Percentiles rank a stretch among this genome's conserved stretches.
phyloP scores from a whole-genome alignment of 1,284 basidiomycete species.

The Microbotryum silenes-acaulis region DNA sequence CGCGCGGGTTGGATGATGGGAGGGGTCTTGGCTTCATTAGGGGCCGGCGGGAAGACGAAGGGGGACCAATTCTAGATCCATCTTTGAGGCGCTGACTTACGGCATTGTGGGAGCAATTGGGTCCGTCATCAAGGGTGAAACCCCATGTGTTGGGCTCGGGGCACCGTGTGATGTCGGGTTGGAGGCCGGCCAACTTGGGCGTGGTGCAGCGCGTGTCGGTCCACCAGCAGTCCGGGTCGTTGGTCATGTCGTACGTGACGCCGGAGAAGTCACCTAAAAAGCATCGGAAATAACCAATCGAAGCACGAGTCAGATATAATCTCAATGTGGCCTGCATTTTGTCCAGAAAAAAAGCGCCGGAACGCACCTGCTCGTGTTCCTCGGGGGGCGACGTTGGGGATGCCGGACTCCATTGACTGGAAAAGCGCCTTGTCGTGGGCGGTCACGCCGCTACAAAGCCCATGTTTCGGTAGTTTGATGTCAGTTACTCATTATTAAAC shows the following conservation, averaged over 20 bases:
- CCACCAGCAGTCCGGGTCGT: constrained; percentile 37
- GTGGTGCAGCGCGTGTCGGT: constrained; percentile 38
- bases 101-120: constrained; percentile 41
- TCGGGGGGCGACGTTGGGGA: constrained; percentile 24
- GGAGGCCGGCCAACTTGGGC: constrained; percentile 31
- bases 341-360: too few species aligned
- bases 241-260: constrained; percentile 4
- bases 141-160: constrained; percentile 49
- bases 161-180: constrained; percentile 42
- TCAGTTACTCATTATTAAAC: not conserved
- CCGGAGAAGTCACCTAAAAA: constrained; percentile 5
- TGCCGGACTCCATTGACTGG: constrained; percentile 18
- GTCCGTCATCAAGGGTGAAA: constrained; percentile 48
- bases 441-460: constrained; percentile 7
- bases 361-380: constrained; percentile 25
- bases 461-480: not conserved
- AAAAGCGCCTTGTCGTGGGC: constrained; percentile 12
- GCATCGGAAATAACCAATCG: too few species aligned
- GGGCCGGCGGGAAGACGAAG: too few species aligned
- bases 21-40: too few species aligned
- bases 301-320: too few species aligned
- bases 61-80: too few species aligned
- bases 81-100: constrained; percentile 28
- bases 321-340: too few species aligned
- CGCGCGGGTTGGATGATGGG: too few species aligned